Conservation (phyloP, 78 protist genomes). For the Andalucia godoyi region DNA sequence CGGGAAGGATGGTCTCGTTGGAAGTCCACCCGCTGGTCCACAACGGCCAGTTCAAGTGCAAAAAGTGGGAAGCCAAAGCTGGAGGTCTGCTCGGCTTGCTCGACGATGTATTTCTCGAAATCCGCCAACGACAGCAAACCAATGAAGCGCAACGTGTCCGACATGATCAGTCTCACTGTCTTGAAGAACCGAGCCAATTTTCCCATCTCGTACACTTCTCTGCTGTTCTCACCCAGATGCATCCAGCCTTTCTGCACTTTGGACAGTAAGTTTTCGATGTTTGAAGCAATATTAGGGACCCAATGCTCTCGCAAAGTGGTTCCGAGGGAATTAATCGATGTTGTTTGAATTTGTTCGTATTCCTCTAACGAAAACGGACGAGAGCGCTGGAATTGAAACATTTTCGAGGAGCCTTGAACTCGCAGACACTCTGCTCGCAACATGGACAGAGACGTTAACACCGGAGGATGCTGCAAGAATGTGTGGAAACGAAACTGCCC, state of each 20-base stretch:
- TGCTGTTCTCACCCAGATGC: slow-evolving; percentile 42
- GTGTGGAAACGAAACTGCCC: slow-evolving; percentile 15
- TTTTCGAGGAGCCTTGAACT: not conserved
- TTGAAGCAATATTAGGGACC: not conserved
- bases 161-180: slow-evolving; percentile 45
- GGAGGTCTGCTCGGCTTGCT: no score
- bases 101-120: slow-evolving; percentile 14
- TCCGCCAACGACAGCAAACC: slow-evolving; percentile 16
- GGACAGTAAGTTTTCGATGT: slow-evolving; percentile 1
- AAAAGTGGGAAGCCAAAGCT: no score
- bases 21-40: slow-evolving; percentile 4
- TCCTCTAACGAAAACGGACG: slow-evolving; percentile 35
- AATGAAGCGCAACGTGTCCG: slow-evolving; percentile 51
- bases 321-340: not conserved
- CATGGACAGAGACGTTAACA: slow-evolving; percentile 5
- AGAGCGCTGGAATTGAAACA: slow-evolving; percentile 10
- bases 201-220: slow-evolving; percentile 47
- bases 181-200: slow-evolving; percentile 46
- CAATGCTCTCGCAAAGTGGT: slow-evolving; percentile 10
- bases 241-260: slow-evolving; percentile 74
- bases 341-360: slow-evolving; percentile 25
- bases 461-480: slow-evolving; percentile 45
- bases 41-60: slow-evolving; percentile 31
- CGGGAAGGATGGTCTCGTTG: not conserved
- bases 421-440: slow-evolving; percentile 31